A percentile compares a stretch with the other conserved stretches of the same genome.
These are phyloP conservation scores for Daedaleopsis nitida DNA, from an alignment of 768 basidiomycete genomes.

Conservation along the genomic window DNA sequence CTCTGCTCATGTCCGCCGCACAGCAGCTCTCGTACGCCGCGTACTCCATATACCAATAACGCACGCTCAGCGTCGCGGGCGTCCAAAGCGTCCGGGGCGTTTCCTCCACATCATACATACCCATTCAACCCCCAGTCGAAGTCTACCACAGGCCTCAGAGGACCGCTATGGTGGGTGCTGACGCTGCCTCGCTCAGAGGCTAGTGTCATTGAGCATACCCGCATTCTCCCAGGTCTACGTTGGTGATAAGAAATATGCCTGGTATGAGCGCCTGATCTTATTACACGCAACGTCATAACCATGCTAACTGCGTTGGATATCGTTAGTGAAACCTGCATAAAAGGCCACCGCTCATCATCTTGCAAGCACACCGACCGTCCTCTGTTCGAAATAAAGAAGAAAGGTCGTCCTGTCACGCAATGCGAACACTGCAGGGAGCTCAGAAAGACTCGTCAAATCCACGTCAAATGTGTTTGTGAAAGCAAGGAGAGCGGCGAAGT, in stretches of 20 bases:
- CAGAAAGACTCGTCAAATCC: conserved; percentile 44
- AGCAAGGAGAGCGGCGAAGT: conserved; percentile 15
- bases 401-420: conserved; percentile 58
- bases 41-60: conserved; percentile 47
- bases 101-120: background rate
- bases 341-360: conserved; percentile 87
- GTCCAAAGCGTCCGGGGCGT: conserved; percentile 40
- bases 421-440: conserved; percentile 40
- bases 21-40: conserved; percentile 21
- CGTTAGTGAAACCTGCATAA: conserved; percentile 86
- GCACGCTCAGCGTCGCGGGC: conserved; percentile 60
- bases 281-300: background rate
- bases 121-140: background rate
- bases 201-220: background rate
- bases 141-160: conserved; percentile 10
- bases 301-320: background rate
- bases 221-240: conserved; percentile 59
- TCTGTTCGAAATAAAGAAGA: conserved; percentile 79
- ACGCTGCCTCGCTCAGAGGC: background rate
- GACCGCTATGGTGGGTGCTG: conserved; percentile 46
- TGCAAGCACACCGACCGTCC: conserved; percentile 89
- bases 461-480: conserved; percentile 43
- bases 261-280: conserved; percentile 42
- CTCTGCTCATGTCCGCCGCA: conserved; percentile 19
- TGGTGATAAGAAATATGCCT: conserved; percentile 80